phyloP scores from a whole-genome alignment of 2,329 filamentous ascomycete genomes.

The Fusarium xyrophilum region DNA sequence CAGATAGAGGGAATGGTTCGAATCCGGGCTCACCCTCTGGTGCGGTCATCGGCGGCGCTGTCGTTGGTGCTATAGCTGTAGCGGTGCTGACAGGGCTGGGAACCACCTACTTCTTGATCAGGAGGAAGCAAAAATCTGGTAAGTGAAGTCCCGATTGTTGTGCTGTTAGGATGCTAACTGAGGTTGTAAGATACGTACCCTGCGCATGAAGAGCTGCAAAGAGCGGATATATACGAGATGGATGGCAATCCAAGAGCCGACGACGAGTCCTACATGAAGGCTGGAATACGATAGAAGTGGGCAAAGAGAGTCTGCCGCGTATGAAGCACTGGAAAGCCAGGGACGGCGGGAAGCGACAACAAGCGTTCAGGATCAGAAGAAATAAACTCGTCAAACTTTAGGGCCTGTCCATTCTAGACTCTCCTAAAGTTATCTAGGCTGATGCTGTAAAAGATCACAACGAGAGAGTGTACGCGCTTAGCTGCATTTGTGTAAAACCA shows the following conservation, averaged over 20 bases:
- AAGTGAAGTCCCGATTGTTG: fast-evolving
- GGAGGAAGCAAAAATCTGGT: not conserved
- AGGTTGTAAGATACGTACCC: not conserved
- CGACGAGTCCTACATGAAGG: not conserved
- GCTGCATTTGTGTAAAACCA: too few relatives aligned
- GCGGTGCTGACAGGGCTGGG: conserved; percentile 1
- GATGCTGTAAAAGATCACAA: too few relatives aligned
- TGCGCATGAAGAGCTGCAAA: not conserved
- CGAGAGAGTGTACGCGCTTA: too few relatives aligned
- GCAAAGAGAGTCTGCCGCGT: too few relatives aligned
- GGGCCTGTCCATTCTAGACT: too few relatives aligned
- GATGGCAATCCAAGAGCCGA: not conserved
- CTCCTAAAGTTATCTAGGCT: too few relatives aligned
- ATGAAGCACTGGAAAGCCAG: too few relatives aligned
- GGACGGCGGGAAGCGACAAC: too few relatives aligned
- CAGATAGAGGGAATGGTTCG: not conserved
- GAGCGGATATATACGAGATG: conserved; percentile 2
- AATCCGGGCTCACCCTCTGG: not conserved
- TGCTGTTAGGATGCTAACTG: not conserved
- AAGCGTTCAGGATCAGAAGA: too few relatives aligned
- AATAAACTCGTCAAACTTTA: too few relatives aligned
- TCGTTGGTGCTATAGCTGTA: conserved; percentile 2
- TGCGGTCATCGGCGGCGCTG: conserved; percentile 8
- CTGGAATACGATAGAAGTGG: not conserved
- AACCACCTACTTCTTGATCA: not conserved